Evolutionary conservation across 805 yeast species (phyloP).

Genomic region (Wickerhamiella occidentalis): DNA sequence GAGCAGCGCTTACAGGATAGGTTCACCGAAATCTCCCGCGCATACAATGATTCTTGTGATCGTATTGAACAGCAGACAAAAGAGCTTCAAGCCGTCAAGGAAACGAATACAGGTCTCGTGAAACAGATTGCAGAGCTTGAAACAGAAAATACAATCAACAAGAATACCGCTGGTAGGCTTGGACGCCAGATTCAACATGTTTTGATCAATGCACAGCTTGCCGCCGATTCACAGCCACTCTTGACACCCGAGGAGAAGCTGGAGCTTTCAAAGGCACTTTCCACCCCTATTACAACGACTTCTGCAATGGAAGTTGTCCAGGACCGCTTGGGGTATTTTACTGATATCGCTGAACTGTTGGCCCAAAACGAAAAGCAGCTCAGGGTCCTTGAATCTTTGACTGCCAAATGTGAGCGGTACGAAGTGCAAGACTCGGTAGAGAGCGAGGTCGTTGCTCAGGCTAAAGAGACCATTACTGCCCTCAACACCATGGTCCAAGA

Average conservation of each 20-base stretch:
- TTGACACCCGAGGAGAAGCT: slow-evolving; percentile 51
- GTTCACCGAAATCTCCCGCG: background rate
- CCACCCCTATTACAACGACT: slow-evolving; percentile 15
- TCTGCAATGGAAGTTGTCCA: background rate
- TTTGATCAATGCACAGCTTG: slow-evolving; percentile 45
- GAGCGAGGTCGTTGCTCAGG: slow-evolving; percentile 28
- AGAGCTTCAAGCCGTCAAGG: background rate
- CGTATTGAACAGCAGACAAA: background rate
- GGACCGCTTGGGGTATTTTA: slow-evolving; percentile 61
- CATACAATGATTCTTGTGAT: slow-evolving; percentile 1
- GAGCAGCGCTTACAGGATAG: background rate
- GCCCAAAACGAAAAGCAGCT: slow-evolving; percentile 63
- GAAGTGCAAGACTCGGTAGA: slow-evolving; percentile 32
- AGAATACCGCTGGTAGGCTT: slow-evolving; percentile 54
- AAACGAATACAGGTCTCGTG: slow-evolving; percentile 15
- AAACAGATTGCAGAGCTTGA: slow-evolving; percentile 33
- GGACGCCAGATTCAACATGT: slow-evolving; percentile 73
- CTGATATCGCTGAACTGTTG: slow-evolving; percentile 54
- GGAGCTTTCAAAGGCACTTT: slow-evolving; percentile 47
- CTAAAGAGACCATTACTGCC: slow-evolving; percentile 25
- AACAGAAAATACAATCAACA: slow-evolving; percentile 37
- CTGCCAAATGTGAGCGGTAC: slow-evolving; percentile 53
- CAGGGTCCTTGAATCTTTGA: slow-evolving; percentile 33
- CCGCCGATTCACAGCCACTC: slow-evolving; percentile 47
- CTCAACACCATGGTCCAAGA: slow-evolving; percentile 15